Percentiles rank a stretch among this genome's conserved stretches.
Conservation (phyloP, 2,329 filamentous ascomycete species). For the Lecanosticta acicola region DNA sequence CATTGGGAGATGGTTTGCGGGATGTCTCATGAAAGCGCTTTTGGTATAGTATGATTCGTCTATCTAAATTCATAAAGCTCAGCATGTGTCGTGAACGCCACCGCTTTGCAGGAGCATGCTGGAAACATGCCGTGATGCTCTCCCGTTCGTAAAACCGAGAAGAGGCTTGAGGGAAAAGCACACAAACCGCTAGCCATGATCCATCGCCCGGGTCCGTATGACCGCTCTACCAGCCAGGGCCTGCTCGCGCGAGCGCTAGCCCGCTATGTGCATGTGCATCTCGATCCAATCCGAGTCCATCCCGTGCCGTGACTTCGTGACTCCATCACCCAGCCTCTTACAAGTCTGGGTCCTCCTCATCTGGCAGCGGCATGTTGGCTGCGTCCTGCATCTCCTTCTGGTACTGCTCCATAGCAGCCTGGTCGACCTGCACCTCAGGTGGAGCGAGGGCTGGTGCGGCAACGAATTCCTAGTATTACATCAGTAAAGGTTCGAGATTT, state of each 20-base stretch:
- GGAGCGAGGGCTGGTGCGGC: conserved; percentile 91
- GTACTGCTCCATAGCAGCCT: conserved; percentile 74
- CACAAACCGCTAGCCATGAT: conserved; percentile 24
- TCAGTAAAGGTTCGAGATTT: conserved; percentile 23
- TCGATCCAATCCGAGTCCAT: conserved; percentile 5
- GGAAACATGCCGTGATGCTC: conserved; percentile 14
- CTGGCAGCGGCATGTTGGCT: conserved; percentile 77
- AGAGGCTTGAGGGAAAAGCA: conserved; percentile 21
- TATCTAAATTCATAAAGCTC: conserved; percentile 25
- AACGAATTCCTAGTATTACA: conserved; percentile 72
- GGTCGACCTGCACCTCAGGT: conserved; percentile 84
- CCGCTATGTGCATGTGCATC: conserved; percentile 17
- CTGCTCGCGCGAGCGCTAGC: conserved; percentile 13
- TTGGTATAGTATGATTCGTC: conserved; percentile 25
- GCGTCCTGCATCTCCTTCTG: conserved; percentile 82
- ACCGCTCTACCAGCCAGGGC: conserved; percentile 18
- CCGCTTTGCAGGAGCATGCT: conserved; percentile 22
- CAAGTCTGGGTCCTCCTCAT: conserved; percentile 76
- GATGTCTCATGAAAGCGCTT: conserved; percentile 16
- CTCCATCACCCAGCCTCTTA: conserved; percentile 32
- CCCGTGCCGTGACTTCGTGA: conserved; percentile 20
- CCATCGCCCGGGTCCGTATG: conserved; percentile 24
- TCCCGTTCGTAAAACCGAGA: conserved; percentile 14
- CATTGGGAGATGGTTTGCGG: no score
- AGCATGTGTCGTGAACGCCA: conserved; percentile 22